These are phyloP conservation scores for Saccharum hybrid DNA, from an alignment of 202 grass and related monocot genomes.

Conservation along the genomic window DNA sequence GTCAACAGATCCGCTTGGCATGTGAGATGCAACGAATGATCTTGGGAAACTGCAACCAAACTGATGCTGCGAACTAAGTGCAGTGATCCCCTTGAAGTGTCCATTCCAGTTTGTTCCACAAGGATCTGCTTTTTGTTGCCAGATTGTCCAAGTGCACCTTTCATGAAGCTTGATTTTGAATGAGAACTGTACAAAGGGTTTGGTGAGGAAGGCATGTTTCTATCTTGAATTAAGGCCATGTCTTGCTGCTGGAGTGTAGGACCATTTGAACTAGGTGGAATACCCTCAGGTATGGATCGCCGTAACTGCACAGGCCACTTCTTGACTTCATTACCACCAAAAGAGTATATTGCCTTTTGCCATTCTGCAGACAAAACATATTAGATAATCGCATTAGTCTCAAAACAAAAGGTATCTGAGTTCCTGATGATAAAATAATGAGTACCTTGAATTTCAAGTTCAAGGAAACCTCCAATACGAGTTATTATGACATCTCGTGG, in stretches of 20 bases:
- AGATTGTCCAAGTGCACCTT: constrained; percentile 66
- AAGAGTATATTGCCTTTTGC: constrained; percentile 94
- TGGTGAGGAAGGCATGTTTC: constrained; percentile 81
- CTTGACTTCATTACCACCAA: constrained; percentile 90
- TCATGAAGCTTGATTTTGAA: constrained; percentile 86
- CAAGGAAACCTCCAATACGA: constrained; percentile 85
- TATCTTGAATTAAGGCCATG: constrained; percentile 81
- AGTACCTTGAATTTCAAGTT: constrained; percentile 99
- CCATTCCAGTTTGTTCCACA: constrained; percentile 66
- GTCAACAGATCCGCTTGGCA: constrained; percentile 70
- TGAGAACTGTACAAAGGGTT: constrained; percentile 80
- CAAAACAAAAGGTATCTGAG: constrained; percentile 26
- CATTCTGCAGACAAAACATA: constrained; percentile 74
- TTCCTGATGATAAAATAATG: constrained; percentile 23
- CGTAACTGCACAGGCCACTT: constrained; percentile 93
- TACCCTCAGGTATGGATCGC: constrained; percentile 73
- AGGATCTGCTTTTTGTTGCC: constrained; percentile 85
- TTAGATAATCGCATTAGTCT: constrained; percentile 32
- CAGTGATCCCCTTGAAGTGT: constrained; percentile 72
- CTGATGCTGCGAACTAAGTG: constrained; percentile 95
- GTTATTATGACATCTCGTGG: constrained; percentile 91
- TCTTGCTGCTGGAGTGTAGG: constrained; percentile 78
- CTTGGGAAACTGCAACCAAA: constrained; percentile 77
- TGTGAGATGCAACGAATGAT: constrained; percentile 83
- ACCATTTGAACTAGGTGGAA: constrained; percentile 62